Percentiles rank a stretch among this genome's conserved stretches.
Conservation (phyloP, 768 basidiomycete species). For the Daedaleopsis sinensis region DNA sequence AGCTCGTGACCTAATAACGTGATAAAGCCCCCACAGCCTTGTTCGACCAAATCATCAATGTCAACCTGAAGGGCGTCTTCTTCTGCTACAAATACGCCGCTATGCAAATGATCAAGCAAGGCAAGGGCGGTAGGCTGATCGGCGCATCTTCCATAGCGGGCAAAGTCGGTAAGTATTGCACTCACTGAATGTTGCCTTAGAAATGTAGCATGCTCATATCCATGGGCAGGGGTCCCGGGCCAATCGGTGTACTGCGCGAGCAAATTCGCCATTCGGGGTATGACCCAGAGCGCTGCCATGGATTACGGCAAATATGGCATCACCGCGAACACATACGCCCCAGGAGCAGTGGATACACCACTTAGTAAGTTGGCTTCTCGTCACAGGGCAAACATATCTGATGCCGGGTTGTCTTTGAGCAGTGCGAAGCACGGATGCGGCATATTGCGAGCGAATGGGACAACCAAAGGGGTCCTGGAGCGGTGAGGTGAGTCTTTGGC, state of each 20-base stretch:
- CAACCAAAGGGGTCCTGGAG: not conserved
- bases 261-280: conserved; percentile 34
- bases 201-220: not conserved
- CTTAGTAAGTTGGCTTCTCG: conserved; percentile 17
- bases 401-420: conserved; percentile 8
- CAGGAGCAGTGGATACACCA: conserved; percentile 28
- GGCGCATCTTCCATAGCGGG: conserved; percentile 34
- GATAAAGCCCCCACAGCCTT: conserved; percentile 32
- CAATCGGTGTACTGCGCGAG: conserved; percentile 30
- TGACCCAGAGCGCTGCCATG: conserved; percentile 32
- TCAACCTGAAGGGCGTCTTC: conserved; percentile 46
- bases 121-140: conserved; percentile 42
- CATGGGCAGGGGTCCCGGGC: not conserved
- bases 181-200: not conserved
- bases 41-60: conserved; percentile 35
- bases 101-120: conserved; percentile 43
- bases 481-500: too few relatives aligned
- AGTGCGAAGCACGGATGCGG: not conserved
- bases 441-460: not conserved
- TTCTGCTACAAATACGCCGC: conserved; percentile 46
- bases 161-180: conserved; percentile 22
- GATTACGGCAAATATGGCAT: conserved; percentile 31
- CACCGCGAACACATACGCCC: conserved; percentile 34
- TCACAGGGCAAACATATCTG: not conserved
- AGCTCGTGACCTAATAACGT: not conserved